Percentiles rank a stretch among this genome's conserved stretches.
Evolutionary conservation across 306 rosid genomes (phyloP).

Genomic region (Corylus americana): DNA sequence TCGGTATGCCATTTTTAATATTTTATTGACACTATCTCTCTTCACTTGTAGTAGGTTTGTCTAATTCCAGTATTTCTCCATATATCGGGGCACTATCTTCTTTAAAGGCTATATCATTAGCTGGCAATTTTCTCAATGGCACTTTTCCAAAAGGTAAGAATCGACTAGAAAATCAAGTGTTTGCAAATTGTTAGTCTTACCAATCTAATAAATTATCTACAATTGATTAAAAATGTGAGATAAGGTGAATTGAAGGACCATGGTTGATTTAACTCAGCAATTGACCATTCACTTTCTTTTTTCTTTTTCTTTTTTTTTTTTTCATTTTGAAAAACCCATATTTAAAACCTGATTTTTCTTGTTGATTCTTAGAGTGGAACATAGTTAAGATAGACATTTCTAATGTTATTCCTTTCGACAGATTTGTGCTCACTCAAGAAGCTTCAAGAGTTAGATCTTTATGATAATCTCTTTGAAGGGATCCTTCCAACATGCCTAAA

Average conservation of each 20-base stretch:
- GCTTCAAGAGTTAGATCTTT: constrained; percentile 13
- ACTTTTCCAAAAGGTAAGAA: constrained; percentile 14
- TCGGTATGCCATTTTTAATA: no score
- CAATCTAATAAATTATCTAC: not conserved
- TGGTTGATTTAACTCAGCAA: no score
- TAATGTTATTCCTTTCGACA: not conserved
- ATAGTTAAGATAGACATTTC: not conserved
- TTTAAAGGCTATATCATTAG: not conserved
- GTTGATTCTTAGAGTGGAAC: no score
- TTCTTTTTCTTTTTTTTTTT: no score
- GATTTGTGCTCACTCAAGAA: constrained; percentile 13
- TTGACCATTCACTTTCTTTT: no score
- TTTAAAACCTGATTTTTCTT: no score
- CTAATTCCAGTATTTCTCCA: not conserved
- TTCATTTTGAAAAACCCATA: no score
- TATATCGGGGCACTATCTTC: not conserved
- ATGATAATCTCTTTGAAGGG: constrained; percentile 2
- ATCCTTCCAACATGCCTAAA: constrained; percentile 22
- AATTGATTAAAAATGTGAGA: not conserved
- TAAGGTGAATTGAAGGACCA: no score
- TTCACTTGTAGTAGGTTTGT: not conserved
- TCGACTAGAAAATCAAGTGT: not conserved
- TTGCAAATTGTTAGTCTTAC: no score
- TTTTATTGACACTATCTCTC: not conserved
- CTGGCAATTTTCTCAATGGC: not conserved